Percentiles rank a stretch among this genome's conserved stretches.
Conservation (phyloP, 352 stramenopile genomes). For the Blastocystis sp. region DNA sequence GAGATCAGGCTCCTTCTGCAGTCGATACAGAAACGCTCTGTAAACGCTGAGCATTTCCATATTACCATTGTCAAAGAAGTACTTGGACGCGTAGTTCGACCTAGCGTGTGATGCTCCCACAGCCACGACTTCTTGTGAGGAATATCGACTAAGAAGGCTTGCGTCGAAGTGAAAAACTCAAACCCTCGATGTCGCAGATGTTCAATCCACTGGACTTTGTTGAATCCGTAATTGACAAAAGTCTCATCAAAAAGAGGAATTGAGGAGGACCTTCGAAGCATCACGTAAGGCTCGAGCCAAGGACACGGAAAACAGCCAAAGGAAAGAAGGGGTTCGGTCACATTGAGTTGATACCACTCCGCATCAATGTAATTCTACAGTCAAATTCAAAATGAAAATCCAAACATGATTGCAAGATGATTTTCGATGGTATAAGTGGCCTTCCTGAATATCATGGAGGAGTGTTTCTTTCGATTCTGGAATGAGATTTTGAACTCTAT, state of each 20-base stretch:
- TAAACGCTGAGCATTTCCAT: background rate
- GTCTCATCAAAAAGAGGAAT: constrained; percentile 40
- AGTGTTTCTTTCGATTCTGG: constrained; percentile 8
- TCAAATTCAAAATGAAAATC: background rate
- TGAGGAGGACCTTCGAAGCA: background rate
- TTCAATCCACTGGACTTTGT: constrained; percentile 55
- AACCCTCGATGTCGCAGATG: constrained; percentile 31
- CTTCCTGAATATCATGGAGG: background rate
- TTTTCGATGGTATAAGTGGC: background rate
- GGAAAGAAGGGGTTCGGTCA: background rate
- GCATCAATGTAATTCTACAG: constrained; percentile 17
- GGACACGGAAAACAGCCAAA: background rate
- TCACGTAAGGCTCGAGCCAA: constrained; percentile 34
- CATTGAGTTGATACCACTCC: background rate
- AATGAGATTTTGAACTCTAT: background rate
- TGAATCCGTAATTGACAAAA: constrained; percentile 56
- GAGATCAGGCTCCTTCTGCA: background rate
- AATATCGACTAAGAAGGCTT: constrained; percentile 36
- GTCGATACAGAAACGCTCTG: background rate
- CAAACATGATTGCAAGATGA: background rate
- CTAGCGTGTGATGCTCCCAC: background rate
- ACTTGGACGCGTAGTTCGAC: background rate
- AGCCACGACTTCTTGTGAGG: background rate
- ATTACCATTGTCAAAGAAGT: background rate
- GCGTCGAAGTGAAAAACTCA: constrained; percentile 13